Percentiles rank a stretch among this genome's conserved stretches.
phyloP scores from a whole-genome alignment of 192 early-diverging fungal species.

The Bifiguratus adelaidae region DNA sequence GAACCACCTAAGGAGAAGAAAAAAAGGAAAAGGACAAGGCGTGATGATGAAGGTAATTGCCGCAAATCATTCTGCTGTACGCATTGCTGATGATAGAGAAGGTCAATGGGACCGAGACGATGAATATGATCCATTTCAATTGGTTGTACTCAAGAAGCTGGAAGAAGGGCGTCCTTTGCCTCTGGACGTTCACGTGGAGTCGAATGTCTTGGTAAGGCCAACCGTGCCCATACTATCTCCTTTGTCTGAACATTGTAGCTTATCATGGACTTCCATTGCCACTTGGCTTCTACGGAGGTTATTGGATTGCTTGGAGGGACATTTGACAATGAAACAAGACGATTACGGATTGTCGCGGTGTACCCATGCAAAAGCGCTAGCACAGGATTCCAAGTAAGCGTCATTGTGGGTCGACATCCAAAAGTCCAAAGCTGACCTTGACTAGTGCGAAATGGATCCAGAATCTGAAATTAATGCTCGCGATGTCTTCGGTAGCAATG shows the following conservation, averaged over 20 bases:
- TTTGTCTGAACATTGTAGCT: conserved; percentile 33
- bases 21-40: neutral
- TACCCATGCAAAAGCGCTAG: conserved; percentile 78
- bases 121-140: conserved; percentile 43
- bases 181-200: conserved; percentile 33
- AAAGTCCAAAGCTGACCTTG: neutral
- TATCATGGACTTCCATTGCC: conserved; percentile 89
- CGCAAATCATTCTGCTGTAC: neutral
- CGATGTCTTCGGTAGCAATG: conserved; percentile 50
- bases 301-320: conserved; percentile 87
- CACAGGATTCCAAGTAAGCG: conserved; percentile 55
- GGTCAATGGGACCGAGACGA: conserved; percentile 6
- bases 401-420: neutral
- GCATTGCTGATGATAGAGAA: conserved; percentile 22
- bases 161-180: conserved; percentile 31
- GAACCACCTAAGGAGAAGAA: conserved; percentile 37
- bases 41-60: neutral
- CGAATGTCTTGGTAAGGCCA: conserved; percentile 36
- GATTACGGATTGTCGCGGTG: conserved; percentile 48
- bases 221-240: neutral
- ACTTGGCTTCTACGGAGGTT: conserved; percentile 84
- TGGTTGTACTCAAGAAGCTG: conserved; percentile 35
- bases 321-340: conserved; percentile 30
- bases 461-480: conserved; percentile 77
- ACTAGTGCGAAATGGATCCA: conserved; percentile 92